Percentiles rank a stretch among this genome's conserved stretches.
phyloP scores from a whole-genome alignment of 202 grass and related monocot genomes.

The Elaeis oleifera region DNA sequence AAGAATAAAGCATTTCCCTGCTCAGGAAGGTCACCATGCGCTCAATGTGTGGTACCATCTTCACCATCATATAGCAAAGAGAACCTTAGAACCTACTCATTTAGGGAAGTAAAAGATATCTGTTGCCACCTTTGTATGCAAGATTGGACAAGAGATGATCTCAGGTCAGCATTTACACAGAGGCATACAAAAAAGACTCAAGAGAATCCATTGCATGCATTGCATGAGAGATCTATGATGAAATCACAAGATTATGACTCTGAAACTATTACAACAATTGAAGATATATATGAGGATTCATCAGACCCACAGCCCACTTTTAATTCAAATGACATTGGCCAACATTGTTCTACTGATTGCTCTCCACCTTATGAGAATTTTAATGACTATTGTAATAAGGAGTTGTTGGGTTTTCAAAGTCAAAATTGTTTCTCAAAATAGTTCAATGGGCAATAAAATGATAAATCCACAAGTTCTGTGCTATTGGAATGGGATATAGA shows the following conservation, averaged over 20 bases:
- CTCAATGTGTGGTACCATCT: conserved; percentile 39
- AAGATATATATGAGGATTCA: conserved; percentile 69
- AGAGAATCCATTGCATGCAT: conserved; percentile 24
- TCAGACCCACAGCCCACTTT: conserved; percentile 30
- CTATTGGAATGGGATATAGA: conserved; percentile 1
- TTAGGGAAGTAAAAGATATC: conserved; percentile 18
- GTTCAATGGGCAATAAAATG: neutral
- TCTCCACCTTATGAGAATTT: neutral
- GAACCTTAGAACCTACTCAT: conserved; percentile 33
- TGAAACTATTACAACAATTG: conserved; percentile 36
- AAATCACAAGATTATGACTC: conserved; percentile 41
- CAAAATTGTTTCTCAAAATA: neutral
- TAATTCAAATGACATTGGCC: neutral
- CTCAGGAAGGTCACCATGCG: conserved; percentile 46
- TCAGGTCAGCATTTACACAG: conserved; percentile 15
- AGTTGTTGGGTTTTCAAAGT: neutral
- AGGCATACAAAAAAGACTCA: conserved; percentile 22
- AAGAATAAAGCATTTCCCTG: conserved; percentile 32
- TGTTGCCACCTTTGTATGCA: conserved; percentile 19
- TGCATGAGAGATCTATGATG: conserved; percentile 20
- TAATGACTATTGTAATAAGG: neutral
- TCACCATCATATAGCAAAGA: conserved; percentile 49
- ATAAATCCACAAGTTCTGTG: neutral
- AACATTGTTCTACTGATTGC: neutral
- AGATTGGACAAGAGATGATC: conserved; percentile 16